Base-by-base conservation (phyloP, 768 basidiomycete species). In the Holtermanniella nyarrowii region DNA sequence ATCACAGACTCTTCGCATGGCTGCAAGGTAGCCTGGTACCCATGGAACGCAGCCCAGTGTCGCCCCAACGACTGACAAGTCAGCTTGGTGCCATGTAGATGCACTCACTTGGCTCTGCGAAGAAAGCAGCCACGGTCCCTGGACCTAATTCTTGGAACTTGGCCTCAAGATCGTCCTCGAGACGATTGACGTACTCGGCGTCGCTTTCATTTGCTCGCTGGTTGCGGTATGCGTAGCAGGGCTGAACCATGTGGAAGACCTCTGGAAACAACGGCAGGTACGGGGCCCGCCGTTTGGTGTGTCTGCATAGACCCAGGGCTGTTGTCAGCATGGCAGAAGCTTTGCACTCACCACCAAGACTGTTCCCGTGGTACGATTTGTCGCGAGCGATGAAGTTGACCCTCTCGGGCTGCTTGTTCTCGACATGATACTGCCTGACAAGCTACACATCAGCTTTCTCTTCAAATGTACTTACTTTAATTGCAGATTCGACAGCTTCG, bases 361-460 rank as follows among this genome's bases (percentile, higher is more conserved):
- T 86, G 65, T 88, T 90, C 1, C 88, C 89, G 65, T 91, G 88
- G 73, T 81, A 93, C 2, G 85, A 86, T 27, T 88, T 72, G 26
- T 82, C 68, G 10, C 87, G 78, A 23, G 79, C 86, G 57, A 93
- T 88, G 63, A 84, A 88, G 59, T 88, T 84, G 50, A 58, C 80
- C 49, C 88, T 80, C 60, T 83, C 71, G 0, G 78, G 75, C 66
- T 89, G 84, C 2, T 80, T 79, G 0, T 75, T 80, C 62, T 87
- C 85, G 14, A 77, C 61, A 42, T 51, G 54, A 40, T 63, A 84
- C 83, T 88, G 87, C 61, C 83, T 79, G 25, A 82, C 80, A 2
- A 87, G 77, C 50, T 42, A 18, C 20, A 20, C 12, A 42, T 50
- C 21, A 42, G 48, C 5, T 21, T 20, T 10, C n/a, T 7, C 5